These are phyloP conservation scores for Xylariales sp. DNA, from an alignment of 2,329 filamentous ascomycete genomes.

Conservation along the genomic window DNA sequence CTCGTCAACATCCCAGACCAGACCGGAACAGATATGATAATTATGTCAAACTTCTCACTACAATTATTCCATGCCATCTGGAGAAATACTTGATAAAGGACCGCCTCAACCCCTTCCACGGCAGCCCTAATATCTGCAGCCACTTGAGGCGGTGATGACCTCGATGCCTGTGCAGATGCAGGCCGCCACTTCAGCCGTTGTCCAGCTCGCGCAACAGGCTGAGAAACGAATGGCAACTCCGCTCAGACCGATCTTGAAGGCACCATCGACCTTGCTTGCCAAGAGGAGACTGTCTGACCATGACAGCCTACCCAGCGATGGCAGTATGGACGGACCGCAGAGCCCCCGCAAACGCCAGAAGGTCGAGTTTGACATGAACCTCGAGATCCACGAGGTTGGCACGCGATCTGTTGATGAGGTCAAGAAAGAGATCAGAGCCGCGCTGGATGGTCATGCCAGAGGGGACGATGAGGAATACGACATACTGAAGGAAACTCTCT, in stretches of 20 bases:
- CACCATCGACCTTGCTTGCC: conserved; percentile 40
- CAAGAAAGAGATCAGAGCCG: conserved; percentile 49
- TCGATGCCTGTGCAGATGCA: conserved; percentile 14
- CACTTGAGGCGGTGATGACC: neutral
- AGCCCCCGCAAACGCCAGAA: conserved; percentile 50
- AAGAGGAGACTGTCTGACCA: conserved; percentile 38
- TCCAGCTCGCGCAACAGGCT: conserved; percentile 21
- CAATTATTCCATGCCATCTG: neutral
- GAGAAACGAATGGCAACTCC: conserved; percentile 32
- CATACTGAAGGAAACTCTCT: conserved; percentile 55
- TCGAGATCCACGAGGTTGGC: conserved; percentile 51
- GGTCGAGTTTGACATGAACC: conserved; percentile 56
- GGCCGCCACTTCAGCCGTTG: conserved; percentile 17
- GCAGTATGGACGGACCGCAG: conserved; percentile 29
- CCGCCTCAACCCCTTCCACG: neutral
- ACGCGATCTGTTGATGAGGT: conserved; percentile 49
- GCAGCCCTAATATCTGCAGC: too few species aligned
- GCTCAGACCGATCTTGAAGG: conserved; percentile 51
- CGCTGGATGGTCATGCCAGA: conserved; percentile 51
- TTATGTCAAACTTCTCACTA: neutral
- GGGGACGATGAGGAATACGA: conserved; percentile 59
- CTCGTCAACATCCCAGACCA: too few species aligned
- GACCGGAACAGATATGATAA: too few species aligned
- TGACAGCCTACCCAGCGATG: conserved; percentile 34
- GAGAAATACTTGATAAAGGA: neutral